A percentile compares a stretch with the other conserved stretches of the same genome.
phyloP scores from a whole-genome alignment of 2,329 filamentous ascomycete species.

The Monosporascus sp. region DNA sequence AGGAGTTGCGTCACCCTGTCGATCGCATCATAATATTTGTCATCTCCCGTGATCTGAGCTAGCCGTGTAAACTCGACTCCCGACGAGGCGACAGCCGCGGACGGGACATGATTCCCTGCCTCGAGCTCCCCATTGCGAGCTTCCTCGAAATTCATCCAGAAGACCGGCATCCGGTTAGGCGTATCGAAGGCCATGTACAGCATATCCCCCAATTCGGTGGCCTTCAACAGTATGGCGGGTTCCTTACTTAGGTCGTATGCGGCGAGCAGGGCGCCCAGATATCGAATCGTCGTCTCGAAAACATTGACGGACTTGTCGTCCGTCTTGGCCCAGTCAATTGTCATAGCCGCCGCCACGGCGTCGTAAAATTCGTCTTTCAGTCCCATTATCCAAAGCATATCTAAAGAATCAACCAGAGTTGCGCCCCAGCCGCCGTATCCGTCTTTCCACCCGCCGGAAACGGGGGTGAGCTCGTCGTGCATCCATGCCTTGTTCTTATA shows the following conservation, averaged over 20 bases:
- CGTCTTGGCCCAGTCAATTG: constrained; percentile 45
- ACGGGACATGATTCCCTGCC: constrained; percentile 31
- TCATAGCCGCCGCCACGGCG: constrained; percentile 43
- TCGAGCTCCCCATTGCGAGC: constrained; percentile 30
- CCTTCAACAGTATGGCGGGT: constrained; percentile 36
- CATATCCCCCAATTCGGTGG: constrained; percentile 41
- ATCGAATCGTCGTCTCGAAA: constrained; percentile 43
- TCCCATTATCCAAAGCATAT: constrained; percentile 59
- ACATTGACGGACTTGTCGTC: constrained; percentile 33
- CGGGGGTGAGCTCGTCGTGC: constrained; percentile 45
- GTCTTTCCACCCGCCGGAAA: constrained; percentile 41
- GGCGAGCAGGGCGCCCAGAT: constrained; percentile 39
- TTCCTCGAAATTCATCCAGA: constrained; percentile 48
- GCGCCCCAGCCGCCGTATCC: constrained; percentile 52
- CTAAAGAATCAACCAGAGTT: constrained; percentile 55
- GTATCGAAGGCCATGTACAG: constrained; percentile 44
- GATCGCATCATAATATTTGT: constrained; percentile 71
- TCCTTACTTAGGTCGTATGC: constrained; percentile 42
- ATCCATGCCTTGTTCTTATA: constrained; percentile 50
- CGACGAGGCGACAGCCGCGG: constrained; percentile 50
- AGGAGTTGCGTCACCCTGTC: constrained; percentile 67
- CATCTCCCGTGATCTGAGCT: constrained; percentile 61
- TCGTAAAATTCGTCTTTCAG: constrained; percentile 50
- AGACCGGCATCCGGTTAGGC: constrained; percentile 45
- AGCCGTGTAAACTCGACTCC: constrained; percentile 67